A percentile compares a stretch with the other conserved stretches of the same genome.
Evolutionary conservation across 768 basidiomycete species (phyloP).

Genomic region (Naganishia vishniacii): DNA sequence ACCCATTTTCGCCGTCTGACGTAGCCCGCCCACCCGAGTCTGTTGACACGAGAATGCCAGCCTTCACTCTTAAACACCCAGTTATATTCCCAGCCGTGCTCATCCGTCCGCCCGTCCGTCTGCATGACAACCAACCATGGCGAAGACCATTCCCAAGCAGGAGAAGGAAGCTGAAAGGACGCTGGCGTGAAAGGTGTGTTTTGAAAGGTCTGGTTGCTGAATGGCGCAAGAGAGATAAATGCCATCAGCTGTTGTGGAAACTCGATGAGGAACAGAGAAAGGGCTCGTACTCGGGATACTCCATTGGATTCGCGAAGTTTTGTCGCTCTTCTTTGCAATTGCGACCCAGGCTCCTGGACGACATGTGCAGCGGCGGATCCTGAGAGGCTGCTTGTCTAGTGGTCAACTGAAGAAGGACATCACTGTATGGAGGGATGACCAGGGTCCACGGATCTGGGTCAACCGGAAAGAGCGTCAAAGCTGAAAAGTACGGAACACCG

Average conservation of each 20-base stretch:
- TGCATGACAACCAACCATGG: conserved; percentile 26
- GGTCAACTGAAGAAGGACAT: neutral
- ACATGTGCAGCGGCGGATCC: neutral
- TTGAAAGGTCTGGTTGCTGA: neutral
- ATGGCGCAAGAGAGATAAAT: neutral
- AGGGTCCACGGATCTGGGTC: conserved; percentile 24
- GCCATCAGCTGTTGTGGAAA: too few relatives aligned
- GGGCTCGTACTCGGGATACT: too few relatives aligned
- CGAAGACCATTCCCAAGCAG: conserved; percentile 28
- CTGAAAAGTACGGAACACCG: conserved; percentile 24
- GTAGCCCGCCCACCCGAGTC: conserved; percentile 26
- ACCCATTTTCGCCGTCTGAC: conserved; percentile 28
- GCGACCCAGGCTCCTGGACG: neutral
- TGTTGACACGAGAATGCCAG: conserved; percentile 12
- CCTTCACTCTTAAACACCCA: conserved; percentile 23
- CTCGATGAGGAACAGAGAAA: too few relatives aligned
- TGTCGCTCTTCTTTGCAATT: too few relatives aligned
- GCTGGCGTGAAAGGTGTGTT: conserved; percentile 8
- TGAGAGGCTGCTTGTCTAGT: neutral
- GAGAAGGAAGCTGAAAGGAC: conserved; percentile 24
- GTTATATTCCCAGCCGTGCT: conserved; percentile 30
- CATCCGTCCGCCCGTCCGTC: conserved; percentile 27
- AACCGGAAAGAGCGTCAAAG: conserved; percentile 23
- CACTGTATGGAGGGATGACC: too few relatives aligned
- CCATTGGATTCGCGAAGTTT: too few relatives aligned